Evolutionary conservation across 2,329 filamentous ascomycete species (phyloP), one percentile per base, ranked within the genome.

Genomic region (Penicillium verrucosum): DNA sequence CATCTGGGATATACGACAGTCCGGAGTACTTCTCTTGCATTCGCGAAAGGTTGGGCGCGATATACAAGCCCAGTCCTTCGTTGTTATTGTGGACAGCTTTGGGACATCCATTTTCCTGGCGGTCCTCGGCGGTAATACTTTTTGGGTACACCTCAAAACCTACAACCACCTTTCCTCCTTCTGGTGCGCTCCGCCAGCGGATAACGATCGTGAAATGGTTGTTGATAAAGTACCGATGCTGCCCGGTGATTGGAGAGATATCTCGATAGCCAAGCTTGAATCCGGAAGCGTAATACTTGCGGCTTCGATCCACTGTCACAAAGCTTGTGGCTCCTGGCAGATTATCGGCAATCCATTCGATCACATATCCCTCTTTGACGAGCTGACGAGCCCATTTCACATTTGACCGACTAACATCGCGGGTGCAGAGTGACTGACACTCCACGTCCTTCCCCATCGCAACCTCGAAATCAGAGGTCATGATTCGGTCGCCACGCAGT

Each of bases 271-370:
- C 92, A 55, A 96, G 80, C 75, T 94, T 95, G 81, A 96, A 96
- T 2, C 92, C 92, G 2, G 90, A 86, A 12, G 90, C 89, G 71
- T 96, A 96, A 78, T 96, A 95, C 73, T 92, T 95, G 67, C 85
- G 82, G 45, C 83, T 86, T 77, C 91, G 91, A 73, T 95, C 91
- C 36, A 90, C 88, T 0, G 89, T 93, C 29, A 94, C 88, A 69
- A 95, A 95, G 72, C 88, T 92, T 9, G 91, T 95, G 36, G 91
- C 91, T 7, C 91, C 91, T 1, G 92, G 91, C 10, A 96, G 80
- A 67, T 96, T 96, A 73, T 96, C 91, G 61, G 94, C 89, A 64
- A 96, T 95, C 92, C 91, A 96, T 74, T 96, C 91, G 2, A 87
- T 87, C n/a, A 94, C 86, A 72, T 94, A 95, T 36, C 89, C 89